A percentile compares a stretch with the other conserved stretches of the same genome.
These are phyloP conservation scores for Penicillium hesseltinei DNA, from an alignment of 2,329 filamentous ascomycete species.

Conservation along the genomic window DNA sequence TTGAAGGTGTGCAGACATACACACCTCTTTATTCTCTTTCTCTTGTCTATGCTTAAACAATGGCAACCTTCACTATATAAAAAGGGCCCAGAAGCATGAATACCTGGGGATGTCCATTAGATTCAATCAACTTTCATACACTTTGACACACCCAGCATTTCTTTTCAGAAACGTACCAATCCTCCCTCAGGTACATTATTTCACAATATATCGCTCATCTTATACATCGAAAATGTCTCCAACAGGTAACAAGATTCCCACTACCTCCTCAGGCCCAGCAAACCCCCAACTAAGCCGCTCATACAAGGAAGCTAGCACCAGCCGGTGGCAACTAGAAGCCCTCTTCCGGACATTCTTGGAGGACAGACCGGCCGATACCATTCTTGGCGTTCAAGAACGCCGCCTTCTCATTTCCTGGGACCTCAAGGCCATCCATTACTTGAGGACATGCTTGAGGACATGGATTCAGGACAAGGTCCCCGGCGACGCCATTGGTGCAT, in stretches of 20 bases:
- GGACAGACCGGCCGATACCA: neutral
- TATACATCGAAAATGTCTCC: neutral
- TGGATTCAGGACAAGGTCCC: neutral
- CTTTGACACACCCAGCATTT: neutral
- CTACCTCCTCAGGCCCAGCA: neutral
- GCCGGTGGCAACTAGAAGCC: neutral
- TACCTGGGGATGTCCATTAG: neutral
- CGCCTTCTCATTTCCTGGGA: conserved; percentile 5
- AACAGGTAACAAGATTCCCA: neutral
- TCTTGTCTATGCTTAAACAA: neutral
- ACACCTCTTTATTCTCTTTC: neutral
- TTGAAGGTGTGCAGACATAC: neutral
- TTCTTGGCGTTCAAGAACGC: neutral
- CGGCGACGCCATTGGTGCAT: conserved; percentile 4
- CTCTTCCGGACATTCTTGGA: conserved; percentile 2
- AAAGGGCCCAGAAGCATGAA: neutral
- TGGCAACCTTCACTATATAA: neutral
- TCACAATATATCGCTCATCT: neutral
- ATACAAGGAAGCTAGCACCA: neutral
- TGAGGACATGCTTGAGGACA: neutral
- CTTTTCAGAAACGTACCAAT: neutral
- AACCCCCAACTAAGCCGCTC: neutral
- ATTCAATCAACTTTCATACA: neutral
- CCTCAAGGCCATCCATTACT: neutral
- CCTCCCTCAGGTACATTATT: neutral